Evolutionary conservation across 2,329 filamentous ascomycete genomes (phyloP), one percentile per base, ranked within the genome.

Genomic region (Clarireedia sp.): DNA sequence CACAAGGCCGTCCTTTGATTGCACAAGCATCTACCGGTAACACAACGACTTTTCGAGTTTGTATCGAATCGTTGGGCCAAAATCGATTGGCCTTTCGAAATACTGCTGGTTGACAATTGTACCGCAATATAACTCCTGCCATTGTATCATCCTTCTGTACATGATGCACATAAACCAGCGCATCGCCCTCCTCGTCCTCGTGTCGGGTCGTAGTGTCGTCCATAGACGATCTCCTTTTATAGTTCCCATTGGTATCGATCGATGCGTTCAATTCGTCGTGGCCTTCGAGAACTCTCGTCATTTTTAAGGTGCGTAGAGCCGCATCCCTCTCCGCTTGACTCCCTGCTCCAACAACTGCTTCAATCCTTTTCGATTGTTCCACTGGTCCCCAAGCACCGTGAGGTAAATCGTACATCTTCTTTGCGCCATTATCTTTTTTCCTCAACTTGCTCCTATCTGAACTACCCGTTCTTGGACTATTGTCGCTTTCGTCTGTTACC

Each of bases 21-120:
- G 87, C 85, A 69, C 92, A 97, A 41, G 89, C 87, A 69, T 96
- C 91, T 4, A 97, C 89, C 0, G 94, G 94, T 51, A 99, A 74
- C 8, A 91, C 79, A 16, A 99, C 78, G 60, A 82, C 85, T 65
- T 89, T 89, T 57, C 91, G 84, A 48, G 85, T 82, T 69, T 96
- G 92, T 37, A 97, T 86, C 60, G 83, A 90, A 68, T 97, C 94
- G 60, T 90, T 89, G 6, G 90, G 89, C 94, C 94, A 99, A 66
- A 99, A 83, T 10, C 94, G 83, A 69, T 99, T 99, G 40, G 90
- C 85, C 68, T 89, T 94, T 57, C 89, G 81, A 62, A 99, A 85
- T 2, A 87, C 80, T 48, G 91, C 86, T 55, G 90, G 84, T 60
- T 88, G 82, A 69, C 92, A 97, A 64, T 89, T 86, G 71, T 95